Base-by-base conservation (phyloP, 805 yeast genomes). In the Sugiyamaella qingdaonensis region DNA sequence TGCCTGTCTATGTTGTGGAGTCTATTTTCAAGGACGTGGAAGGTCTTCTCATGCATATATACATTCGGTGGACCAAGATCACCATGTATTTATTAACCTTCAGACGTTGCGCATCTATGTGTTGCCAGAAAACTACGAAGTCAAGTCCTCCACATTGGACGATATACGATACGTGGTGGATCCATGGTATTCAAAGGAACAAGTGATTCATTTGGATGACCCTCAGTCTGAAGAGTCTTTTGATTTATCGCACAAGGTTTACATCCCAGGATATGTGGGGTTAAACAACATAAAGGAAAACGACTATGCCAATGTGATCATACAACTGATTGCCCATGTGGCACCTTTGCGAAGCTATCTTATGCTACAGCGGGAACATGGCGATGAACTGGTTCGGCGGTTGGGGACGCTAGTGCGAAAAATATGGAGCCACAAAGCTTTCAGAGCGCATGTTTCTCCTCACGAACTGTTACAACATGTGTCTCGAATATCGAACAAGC, bases 1-100 rank as follows among this genome's bases (percentile, higher is more conserved):
- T 61, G 81, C 87, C 32, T 88, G 95, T 63, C 68, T 88, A 18
- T 76, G 76, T 0, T 88, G 95, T 68, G 92, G 91, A 33, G 82
- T 78, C 61, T 88, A 81, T 67, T 77, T 80, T 50, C 84, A 82
- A 59, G 95, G 95, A 0, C 73, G 89, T 21, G 78, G 81, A 1
- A 71, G 68, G 53, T 65, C 77, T n/a, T 79, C 91, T 0, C 82
- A 82, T 19, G 90, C 91, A 0, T 85, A 81, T 61, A 63, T 72
- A 13, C 95, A 88, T 64, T 77, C 89, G 1, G 73, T 87, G 16
- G 76, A 81, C 53, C 78, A 74, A 3, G 74, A 77, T 59, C 91
- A 85, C 62, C 86, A 81, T 64, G 76, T 85, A 1, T 87, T 71
- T 61, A 72, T 87, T 48, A 84, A 78, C 61, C 71, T 87, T 51